Evolutionary conservation across 2,329 filamentous ascomycete genomes (phyloP), one percentile per base, ranked within the genome.

Genomic region (Trichoderma harzianum): DNA sequence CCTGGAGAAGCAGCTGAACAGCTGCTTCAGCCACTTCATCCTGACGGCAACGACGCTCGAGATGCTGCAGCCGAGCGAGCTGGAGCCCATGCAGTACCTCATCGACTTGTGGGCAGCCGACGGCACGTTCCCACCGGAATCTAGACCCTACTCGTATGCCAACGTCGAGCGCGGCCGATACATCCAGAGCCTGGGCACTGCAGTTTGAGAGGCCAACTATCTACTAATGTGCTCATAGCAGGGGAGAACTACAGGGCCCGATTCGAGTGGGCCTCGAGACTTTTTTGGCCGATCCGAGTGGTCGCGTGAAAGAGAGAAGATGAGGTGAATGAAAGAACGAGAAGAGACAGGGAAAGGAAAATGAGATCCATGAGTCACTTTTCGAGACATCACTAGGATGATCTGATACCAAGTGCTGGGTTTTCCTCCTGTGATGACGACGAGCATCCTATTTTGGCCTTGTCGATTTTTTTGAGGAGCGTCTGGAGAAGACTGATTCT

Each of bases 71-170:
- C 92, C 93, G 73, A 91, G 93, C 78, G 94, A 97, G 81, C 88
- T 95, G 77, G 93, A 97, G 85, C 94, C 94, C 26, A 96, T 97
- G 93, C 93, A 95, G 84, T 93, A 92, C 30, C 84, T 97, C 75
- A 92, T 97, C 76, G 93, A 97, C 78, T 86, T 97, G 60, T 97
- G 94, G 91, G 90, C 93, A 47, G 91, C 90, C 73, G 94, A 95
- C 78, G 93, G 93, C 72, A 91, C 94, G 36, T 91, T 97, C 75
- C 93, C 93, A 2, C 87, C 88, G 18, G 91, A 92, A 62, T 89
- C 86, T 16, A 89, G 86, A 80, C 87, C 88, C 0, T 89, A 89
- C 75, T 83, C 86, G 69, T 87, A 87, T 74, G 88, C 88, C 53
- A 89, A 89, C 78, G 77, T 88, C 36, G 71, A 75, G 34, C 72